phyloP scores from a whole-genome alignment of 331 rosid species.

The Saraca asoca region DNA sequence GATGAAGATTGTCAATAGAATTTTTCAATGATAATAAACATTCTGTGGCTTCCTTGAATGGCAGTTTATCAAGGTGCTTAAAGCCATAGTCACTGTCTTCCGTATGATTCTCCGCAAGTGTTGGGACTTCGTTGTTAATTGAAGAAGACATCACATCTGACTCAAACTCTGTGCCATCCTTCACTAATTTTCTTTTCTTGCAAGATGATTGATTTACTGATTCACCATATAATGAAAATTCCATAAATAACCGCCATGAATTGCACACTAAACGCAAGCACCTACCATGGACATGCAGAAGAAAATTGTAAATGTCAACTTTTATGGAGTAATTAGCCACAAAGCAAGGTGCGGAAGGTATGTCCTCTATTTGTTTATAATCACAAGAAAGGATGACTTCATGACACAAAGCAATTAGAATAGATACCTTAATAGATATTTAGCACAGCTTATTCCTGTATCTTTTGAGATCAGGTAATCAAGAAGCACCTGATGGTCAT shows the following conservation, averaged over 20 bases:
- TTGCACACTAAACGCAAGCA: slow-evolving; percentile 64
- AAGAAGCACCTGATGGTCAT: slow-evolving; percentile 92
- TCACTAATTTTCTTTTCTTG: slow-evolving; percentile 64
- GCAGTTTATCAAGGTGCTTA: slow-evolving; percentile 31
- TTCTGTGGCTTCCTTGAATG: slow-evolving; percentile 56
- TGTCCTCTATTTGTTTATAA: slow-evolving; percentile 13
- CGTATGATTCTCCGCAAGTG: slow-evolving; percentile 28
- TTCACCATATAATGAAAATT: slow-evolving; percentile 48
- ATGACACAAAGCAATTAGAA: slow-evolving; percentile 6
- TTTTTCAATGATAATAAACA: slow-evolving; percentile 67
- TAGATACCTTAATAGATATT: slow-evolving; percentile 77
- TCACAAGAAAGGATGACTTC: not conserved
- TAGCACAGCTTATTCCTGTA: slow-evolving; percentile 79
- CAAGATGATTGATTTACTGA: slow-evolving; percentile 41
- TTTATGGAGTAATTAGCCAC: not conserved
- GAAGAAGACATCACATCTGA: slow-evolving; percentile 31
- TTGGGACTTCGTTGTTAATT: slow-evolving; percentile 27
- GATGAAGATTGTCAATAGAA: slow-evolving; percentile 78
- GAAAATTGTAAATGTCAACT: slow-evolving; percentile 1
- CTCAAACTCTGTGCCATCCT: slow-evolving; percentile 32
- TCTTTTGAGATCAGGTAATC: slow-evolving; percentile 92
- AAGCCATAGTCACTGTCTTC: slow-evolving; percentile 36
- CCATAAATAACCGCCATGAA: slow-evolving; percentile 61
- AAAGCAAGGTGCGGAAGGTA: not conserved
- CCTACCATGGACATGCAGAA: slow-evolving; percentile 42